Conservation (phyloP, 108 stramenopile genomes). For the Pseudonitzschia multistriata region DNA sequence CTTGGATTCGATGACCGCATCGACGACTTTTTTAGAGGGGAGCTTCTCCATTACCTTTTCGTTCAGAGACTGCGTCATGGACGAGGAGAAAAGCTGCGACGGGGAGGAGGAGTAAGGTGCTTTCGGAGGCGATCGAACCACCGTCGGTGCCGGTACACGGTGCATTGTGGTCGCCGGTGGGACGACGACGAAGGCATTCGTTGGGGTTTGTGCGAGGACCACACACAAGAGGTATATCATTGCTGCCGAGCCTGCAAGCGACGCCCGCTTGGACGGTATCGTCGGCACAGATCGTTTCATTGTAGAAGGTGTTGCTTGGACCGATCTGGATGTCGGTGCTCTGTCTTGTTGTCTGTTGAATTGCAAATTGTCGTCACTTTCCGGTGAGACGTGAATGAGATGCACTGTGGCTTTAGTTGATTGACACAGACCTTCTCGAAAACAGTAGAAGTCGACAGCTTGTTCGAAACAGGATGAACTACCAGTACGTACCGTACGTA, state of each 20-base stretch:
- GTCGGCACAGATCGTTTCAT: neutral
- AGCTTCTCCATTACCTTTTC: slow-evolving; percentile 59
- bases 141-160: neutral
- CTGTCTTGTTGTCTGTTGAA: too few species aligned
- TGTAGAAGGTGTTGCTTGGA: too few species aligned
- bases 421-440: too few species aligned
- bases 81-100: neutral
- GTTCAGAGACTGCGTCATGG: slow-evolving; percentile 19
- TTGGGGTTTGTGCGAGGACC: neutral
- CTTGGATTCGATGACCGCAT: slow-evolving; percentile 48
- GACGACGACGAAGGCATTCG: slow-evolving; percentile 5
- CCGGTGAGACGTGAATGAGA: too few species aligned
- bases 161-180: neutral
- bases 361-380: too few species aligned
- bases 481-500: too few species aligned
- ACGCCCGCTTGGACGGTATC: neutral
- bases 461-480: too few species aligned
- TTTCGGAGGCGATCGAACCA: neutral
- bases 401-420: too few species aligned
- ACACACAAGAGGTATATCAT: neutral
- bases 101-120: neutral
- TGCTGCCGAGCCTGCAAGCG: neutral
- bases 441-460: too few species aligned
- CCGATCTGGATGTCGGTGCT: too few species aligned
- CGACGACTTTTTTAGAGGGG: slow-evolving; percentile 52